Conservation (phyloP, 768 basidiomycete genomes). For the Mycena alexandri region DNA sequence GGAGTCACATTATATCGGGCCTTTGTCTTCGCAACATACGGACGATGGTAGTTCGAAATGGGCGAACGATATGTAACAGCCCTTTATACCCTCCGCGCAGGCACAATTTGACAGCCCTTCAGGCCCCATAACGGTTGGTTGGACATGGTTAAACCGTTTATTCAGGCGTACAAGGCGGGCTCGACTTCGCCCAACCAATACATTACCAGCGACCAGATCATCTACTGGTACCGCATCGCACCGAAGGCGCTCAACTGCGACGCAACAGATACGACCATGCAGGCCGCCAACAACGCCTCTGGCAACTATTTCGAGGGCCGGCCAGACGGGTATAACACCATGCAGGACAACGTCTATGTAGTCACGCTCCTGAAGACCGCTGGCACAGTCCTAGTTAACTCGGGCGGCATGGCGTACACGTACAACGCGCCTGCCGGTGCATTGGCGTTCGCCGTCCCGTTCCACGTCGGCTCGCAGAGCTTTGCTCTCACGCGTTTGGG, state of each 20-base stretch:
- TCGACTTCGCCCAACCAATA: slow-evolving; percentile 23
- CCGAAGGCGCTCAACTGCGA: slow-evolving; percentile 39
- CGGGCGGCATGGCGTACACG: slow-evolving; percentile 38
- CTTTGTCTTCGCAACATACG: slow-evolving; percentile 45
- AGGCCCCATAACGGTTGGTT: slow-evolving; percentile 52
- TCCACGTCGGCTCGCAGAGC: slow-evolving; percentile 36
- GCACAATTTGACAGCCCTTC: neutral
- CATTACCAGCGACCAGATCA: slow-evolving; percentile 36
- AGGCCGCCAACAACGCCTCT: slow-evolving; percentile 34
- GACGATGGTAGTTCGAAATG: slow-evolving; percentile 41
- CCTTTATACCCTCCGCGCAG: neutral
- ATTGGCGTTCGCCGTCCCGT: slow-evolving; percentile 36
- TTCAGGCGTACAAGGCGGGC: slow-evolving; percentile 61
- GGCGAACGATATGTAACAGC: slow-evolving; percentile 40
- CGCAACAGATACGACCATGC: slow-evolving; percentile 39
- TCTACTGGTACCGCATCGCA: slow-evolving; percentile 40
- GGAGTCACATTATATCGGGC: slow-evolving; percentile 67
- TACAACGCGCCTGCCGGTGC: slow-evolving; percentile 37
- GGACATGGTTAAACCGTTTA: slow-evolving; percentile 61
- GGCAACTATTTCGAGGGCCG: slow-evolving; percentile 41
- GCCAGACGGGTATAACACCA: slow-evolving; percentile 36
- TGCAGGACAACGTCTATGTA: slow-evolving; percentile 37
- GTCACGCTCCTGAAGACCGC: slow-evolving; percentile 36
- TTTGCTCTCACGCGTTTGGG: slow-evolving; percentile 35
- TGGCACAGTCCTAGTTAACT: slow-evolving; percentile 37